Conservation (phyloP, 352 stramenopile species). For the Phytophthora nicotianae region DNA sequence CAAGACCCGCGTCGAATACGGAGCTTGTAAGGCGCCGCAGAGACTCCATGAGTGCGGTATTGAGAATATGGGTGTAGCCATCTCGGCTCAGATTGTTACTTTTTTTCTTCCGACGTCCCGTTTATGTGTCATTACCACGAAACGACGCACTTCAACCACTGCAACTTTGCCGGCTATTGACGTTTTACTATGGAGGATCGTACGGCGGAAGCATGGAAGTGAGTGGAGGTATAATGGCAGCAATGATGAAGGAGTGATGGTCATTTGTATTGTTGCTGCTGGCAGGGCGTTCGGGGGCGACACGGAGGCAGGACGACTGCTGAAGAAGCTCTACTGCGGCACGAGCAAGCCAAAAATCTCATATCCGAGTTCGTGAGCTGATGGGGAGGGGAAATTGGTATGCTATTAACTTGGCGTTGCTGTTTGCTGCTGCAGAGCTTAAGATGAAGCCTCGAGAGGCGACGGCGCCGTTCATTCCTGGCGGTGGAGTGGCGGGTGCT, state of each 20-base stretch:
- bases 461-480: slow-evolving; percentile 69
- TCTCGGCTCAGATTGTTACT: slow-evolving; percentile 8
- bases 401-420: neutral
- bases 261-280: neutral
- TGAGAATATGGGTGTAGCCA: slow-evolving; percentile 16
- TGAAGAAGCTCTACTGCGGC: slow-evolving; percentile 80
- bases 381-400: no score
- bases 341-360: slow-evolving; percentile 67
- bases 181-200: slow-evolving; percentile 1
- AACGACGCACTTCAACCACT: slow-evolving; percentile 11
- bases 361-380: slow-evolving; percentile 66
- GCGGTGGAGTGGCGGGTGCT: slow-evolving; percentile 38
- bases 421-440: slow-evolving; percentile 40
- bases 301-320: slow-evolving; percentile 70
- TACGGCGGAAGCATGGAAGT: slow-evolving; percentile 50
- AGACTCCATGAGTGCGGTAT: slow-evolving; percentile 59
- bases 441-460: slow-evolving; percentile 51
- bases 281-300: slow-evolving; percentile 72
- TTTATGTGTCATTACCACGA: slow-evolving; percentile 9
- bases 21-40: slow-evolving; percentile 77
- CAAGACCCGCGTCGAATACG: slow-evolving; percentile 56
- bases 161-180: slow-evolving; percentile 1
- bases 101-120: slow-evolving; percentile 12
- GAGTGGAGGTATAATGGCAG: slow-evolving; percentile 6
- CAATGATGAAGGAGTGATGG: neutral